Percentiles rank a stretch among this genome's conserved stretches.
Evolutionary conservation across 2,329 filamentous ascomycete species (phyloP).

Genomic region (Colletotrichum eleusines): DNA sequence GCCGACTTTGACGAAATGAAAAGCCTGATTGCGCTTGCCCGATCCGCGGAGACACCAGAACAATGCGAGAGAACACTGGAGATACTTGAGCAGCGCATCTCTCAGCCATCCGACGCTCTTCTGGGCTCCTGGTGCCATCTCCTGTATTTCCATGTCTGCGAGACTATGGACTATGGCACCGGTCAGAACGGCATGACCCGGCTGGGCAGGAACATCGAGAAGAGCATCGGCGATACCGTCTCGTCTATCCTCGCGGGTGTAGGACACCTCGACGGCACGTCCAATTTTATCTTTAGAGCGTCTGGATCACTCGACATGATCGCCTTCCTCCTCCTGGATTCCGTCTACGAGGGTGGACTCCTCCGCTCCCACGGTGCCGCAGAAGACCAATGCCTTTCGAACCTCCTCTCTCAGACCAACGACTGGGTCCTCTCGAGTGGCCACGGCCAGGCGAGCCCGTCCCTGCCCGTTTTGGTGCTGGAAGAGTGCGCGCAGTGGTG

Average conservation of each 20-base stretch:
- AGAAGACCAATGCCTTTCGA: too few species aligned
- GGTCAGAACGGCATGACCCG: not conserved
- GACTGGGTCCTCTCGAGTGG: too few species aligned
- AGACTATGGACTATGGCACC: not conserved
- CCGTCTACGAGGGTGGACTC: too few species aligned
- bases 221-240: not conserved
- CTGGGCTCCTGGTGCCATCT: not conserved
- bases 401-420: too few species aligned
- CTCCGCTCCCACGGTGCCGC: too few species aligned
- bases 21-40: not conserved
- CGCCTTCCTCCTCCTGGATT: too few species aligned
- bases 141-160: not conserved
- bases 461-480: too few species aligned
- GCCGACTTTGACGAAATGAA: not conserved
- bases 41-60: constrained; percentile 16
- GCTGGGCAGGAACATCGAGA: not conserved
- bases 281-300: too few species aligned
- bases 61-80: not conserved
- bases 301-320: too few species aligned
- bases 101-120: not conserved
- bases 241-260: not conserved
- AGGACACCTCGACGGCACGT: not conserved
- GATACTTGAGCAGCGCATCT: not conserved
- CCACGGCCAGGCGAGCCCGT: too few species aligned
- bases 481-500: too few species aligned